Base-by-base conservation (phyloP, 148 eudicot species). In the Nepenthes gracilis region DNA sequence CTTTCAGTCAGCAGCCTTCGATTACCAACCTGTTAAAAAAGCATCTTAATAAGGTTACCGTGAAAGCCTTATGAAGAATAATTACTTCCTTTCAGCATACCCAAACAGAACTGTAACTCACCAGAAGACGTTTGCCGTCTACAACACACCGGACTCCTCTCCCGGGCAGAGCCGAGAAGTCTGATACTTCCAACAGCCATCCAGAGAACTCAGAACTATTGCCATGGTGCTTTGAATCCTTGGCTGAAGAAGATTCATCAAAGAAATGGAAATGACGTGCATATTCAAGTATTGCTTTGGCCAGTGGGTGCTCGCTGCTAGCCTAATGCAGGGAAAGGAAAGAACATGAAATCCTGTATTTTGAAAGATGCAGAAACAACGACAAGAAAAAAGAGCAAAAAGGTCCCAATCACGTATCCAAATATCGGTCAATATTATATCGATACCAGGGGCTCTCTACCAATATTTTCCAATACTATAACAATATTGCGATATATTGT, bases 251-350 rank as follows among this genome's bases (percentile, higher is more conserved):
- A 69, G 86, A 79, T 61, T 82, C 88, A 15, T 85, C 91, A 63
- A 88, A 84, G 76, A 88, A 88, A 73, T 88, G 96, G 74, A 93
- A 93, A 72, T 93, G 98, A 48, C 85, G 88, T 34, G 96, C 96
- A 67, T 93, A 93, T 66, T 93, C 98, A 64, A 88, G 63, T 61
- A 93, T 72, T 37, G 98, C 96, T 71, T 84, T 93, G 36, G 81
- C 94, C 83, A 93, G 66, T 49, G 96, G 98, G 75, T 93, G 98
- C 73, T 93, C 98, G 64, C 98, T 93, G 76, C 94, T 82, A 71
- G 95, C 94, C 98, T 86, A 72, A 23, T 23, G 23, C 23, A 23
- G 23, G 23, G 38, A 51, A 72, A 40, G 65, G 11, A 40, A 45
- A 33, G 43, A 43, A 54, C 5, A 55, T 13, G 23, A 23, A 23